Evolutionary conservation across 805 yeast genomes (phyloP).

Genomic region (Cyberlindnera xishuangbannaensis): DNA sequence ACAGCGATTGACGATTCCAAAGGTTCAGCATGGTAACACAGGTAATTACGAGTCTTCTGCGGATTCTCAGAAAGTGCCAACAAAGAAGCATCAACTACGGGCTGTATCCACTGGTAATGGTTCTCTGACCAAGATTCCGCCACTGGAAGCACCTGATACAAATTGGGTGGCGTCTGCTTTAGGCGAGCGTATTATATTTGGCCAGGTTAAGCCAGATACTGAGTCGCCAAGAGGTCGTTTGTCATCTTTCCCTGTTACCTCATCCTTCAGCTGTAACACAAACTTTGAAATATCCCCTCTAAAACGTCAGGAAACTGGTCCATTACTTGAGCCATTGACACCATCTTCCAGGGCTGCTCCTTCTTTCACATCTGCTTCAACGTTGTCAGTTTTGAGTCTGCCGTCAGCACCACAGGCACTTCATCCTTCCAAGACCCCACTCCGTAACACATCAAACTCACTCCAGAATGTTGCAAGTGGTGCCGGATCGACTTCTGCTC

Average conservation of each 20-base stretch:
- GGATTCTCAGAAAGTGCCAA: constrained; percentile 14
- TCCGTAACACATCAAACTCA: constrained; percentile 15
- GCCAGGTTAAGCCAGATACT: constrained; percentile 17
- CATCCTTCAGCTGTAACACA: constrained; percentile 61
- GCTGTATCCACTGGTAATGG: constrained; percentile 17
- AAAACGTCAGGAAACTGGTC: constrained; percentile 54
- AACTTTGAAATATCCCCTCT: constrained; percentile 60
- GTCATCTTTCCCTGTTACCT: constrained; percentile 34
- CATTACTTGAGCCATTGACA: constrained; percentile 58
- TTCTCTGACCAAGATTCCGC: constrained; percentile 26
- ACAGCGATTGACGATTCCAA: constrained; percentile 17
- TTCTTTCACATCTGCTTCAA: constrained; percentile 11
- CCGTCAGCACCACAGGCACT: constrained; percentile 4
- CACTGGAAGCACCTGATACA: constrained; percentile 34
- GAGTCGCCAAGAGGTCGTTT: constrained; percentile 14
- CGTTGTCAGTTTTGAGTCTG: constrained; percentile 3
- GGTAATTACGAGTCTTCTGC: constrained; percentile 11
- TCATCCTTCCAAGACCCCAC: constrained; percentile 29
- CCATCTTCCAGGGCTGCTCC: constrained; percentile 36
- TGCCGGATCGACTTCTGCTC: constrained; percentile 9
- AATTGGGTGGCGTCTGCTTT: constrained; percentile 37
- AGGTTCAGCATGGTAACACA: constrained; percentile 7
- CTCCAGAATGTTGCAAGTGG: constrained; percentile 11
- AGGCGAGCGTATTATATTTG: constrained; percentile 33
- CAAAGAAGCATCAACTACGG: constrained; percentile 18